Conservation (phyloP, 164 flowering plant genomes). For the Vitis rupestris region DNA sequence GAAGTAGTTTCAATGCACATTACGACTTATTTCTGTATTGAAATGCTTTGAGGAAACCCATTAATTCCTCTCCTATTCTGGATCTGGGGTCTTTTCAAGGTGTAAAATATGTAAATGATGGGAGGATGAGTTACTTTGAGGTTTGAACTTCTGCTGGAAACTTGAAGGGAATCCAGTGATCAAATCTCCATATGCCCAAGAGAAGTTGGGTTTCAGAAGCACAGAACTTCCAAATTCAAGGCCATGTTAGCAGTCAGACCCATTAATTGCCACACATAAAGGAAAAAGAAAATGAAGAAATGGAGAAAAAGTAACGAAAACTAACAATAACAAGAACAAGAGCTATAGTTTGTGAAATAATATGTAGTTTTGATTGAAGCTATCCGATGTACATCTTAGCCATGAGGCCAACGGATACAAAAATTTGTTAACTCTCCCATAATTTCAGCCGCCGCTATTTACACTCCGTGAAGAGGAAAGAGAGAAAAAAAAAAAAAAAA, state of each 20-base stretch:
- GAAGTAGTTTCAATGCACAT: too few species aligned
- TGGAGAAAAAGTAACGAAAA: not conserved
- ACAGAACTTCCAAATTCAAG: too few species aligned
- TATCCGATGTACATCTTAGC: constrained; percentile 24
- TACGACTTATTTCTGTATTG: too few species aligned
- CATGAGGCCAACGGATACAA: constrained; percentile 17
- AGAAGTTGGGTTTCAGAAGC: too few species aligned
- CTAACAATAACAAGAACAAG: not conserved
- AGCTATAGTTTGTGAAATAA: not conserved
- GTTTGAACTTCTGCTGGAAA: too few species aligned
- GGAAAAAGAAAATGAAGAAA: not conserved
- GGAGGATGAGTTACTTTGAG: too few species aligned
- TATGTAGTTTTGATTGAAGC: constrained; percentile 8
- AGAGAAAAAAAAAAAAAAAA: not conserved
- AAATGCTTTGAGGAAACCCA: too few species aligned
- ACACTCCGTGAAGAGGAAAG: constrained; percentile 24
- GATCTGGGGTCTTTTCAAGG: too few species aligned
- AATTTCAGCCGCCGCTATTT: constrained; percentile 28
- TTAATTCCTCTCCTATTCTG: too few species aligned
- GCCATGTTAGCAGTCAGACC: not conserved
- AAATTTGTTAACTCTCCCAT: constrained; percentile 14
- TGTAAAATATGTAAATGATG: too few species aligned
- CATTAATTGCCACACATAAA: not conserved
- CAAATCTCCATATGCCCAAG: too few species aligned
- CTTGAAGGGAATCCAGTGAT: too few species aligned